phyloP scores from a whole-genome alignment of 345 rosid genomes.

The Citrus glauca region DNA sequence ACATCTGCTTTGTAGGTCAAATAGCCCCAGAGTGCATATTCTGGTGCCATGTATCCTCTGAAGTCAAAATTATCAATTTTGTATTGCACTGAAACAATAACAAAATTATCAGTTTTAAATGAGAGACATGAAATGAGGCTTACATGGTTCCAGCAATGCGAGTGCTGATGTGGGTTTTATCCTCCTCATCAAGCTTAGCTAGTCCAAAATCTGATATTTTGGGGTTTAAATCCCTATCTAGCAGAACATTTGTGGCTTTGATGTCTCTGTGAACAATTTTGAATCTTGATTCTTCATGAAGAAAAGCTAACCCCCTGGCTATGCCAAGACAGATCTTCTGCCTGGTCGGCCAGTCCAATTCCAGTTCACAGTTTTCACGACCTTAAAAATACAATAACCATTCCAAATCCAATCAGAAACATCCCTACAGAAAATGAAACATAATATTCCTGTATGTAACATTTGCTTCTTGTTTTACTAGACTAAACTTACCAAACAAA shows the following conservation, averaged over 20 bases:
- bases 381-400: background rate
- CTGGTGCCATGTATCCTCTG: conserved; percentile 63
- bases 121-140: background rate
- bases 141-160: conserved; percentile 58
- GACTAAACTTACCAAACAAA: conserved; percentile 28
- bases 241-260: conserved; percentile 46
- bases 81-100: background rate
- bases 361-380: background rate
- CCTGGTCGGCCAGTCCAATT: conserved; percentile 20
- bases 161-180: conserved; percentile 45
- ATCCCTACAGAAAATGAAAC: background rate
- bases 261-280: conserved; percentile 58
- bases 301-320: conserved; percentile 22
- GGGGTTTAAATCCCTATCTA: conserved; percentile 43
- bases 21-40: conserved; percentile 51
- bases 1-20: conserved; percentile 52
- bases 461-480: background rate
- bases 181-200: conserved; percentile 51
- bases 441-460: background rate
- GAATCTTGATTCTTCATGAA: conserved; percentile 25
- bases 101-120: background rate
- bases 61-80: background rate
- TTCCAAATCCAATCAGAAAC: background rate
- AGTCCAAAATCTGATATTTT: conserved; percentile 58
- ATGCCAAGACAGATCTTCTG: conserved; percentile 23